Evolutionary conservation across 345 rosid genomes (phyloP), one percentile per base, ranked within the genome.

Genomic region (Camelina sativa): DNA sequence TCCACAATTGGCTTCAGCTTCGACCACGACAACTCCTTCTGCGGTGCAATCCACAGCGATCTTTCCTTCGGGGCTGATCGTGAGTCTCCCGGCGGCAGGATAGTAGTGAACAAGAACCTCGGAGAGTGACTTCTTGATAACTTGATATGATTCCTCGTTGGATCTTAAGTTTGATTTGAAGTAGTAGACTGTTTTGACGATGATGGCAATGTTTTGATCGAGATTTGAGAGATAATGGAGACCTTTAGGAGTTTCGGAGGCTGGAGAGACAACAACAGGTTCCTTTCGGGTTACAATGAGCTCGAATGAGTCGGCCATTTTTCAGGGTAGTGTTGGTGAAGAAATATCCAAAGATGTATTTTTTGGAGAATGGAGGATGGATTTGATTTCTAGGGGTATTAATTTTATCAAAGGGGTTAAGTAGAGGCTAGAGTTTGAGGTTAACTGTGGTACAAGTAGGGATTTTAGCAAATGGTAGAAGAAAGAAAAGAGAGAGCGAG

Each of bases 1-100:
- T 2, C 74, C 66, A 65, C 86, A 88, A 51, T 85, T 79, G 2
- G 97, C 86, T 68, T 89, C 92, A 65, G 96, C 96, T 75, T 89
- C 97, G 11, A 93, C 92, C 54, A 93, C 86, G 52, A 93, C 89
- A 50, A 88, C 94, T 54, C 98, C 98, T 25, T 93, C 92, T 17
- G 85, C 92, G 0, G 86, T 85, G 81, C 98, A 89, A 68, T 89
- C 83, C 41, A 91, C 89, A 7, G 85, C 85, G 60, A 86, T 87
- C 85, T 91, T 91, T 35, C 93, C 91, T 58, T 86, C 91, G 1
- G 96, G 79, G 61, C 97, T 91, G 15, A 89, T 81, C 1, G 86
- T 76, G 35, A 91, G 84, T 76, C 92, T 78, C 41, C 98, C 96
- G 0, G 96, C 96, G 44, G 89, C 81, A 2, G 96, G 96, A 50